These are phyloP conservation scores for Omphalea diandra DNA, from an alignment of 441 rosid genomes.

Conservation along the genomic window DNA sequence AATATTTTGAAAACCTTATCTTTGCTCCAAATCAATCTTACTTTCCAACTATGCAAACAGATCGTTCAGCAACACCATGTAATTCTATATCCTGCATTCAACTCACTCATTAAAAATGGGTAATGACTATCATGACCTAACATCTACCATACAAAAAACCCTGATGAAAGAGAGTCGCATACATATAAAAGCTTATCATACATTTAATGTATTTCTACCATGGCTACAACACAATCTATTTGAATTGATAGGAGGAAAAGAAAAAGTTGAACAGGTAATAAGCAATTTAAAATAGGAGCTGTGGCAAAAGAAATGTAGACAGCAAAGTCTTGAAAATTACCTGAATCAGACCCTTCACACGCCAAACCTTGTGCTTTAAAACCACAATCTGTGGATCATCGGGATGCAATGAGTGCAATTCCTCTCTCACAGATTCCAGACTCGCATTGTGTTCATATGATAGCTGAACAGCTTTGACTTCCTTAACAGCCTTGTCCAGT, in stretches of 20 bases:
- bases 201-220: neutral
- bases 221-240: neutral
- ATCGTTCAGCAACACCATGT: neutral
- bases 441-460: conserved; percentile 86
- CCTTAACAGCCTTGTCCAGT: conserved; percentile 43
- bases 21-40: no score
- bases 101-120: neutral
- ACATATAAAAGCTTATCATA: neutral
- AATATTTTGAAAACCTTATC: neutral
- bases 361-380: conserved; percentile 93
- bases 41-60: neutral
- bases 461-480: conserved; percentile 70
- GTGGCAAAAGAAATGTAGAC: neutral
- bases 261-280: conserved; percentile 3
- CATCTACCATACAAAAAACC: no score
- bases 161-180: neutral
- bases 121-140: neutral
- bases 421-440: conserved; percentile 79
- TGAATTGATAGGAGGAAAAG: neutral
- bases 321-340: conserved; percentile 30
- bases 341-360: conserved; percentile 94
- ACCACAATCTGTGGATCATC: conserved; percentile 87
- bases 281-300: conserved; percentile 6
- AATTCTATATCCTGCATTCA: neutral
- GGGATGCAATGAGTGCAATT: conserved; percentile 74